These are phyloP conservation scores for Emericellopsis cladophorae DNA, from an alignment of 2,329 filamentous ascomycete genomes.

Conservation along the genomic window DNA sequence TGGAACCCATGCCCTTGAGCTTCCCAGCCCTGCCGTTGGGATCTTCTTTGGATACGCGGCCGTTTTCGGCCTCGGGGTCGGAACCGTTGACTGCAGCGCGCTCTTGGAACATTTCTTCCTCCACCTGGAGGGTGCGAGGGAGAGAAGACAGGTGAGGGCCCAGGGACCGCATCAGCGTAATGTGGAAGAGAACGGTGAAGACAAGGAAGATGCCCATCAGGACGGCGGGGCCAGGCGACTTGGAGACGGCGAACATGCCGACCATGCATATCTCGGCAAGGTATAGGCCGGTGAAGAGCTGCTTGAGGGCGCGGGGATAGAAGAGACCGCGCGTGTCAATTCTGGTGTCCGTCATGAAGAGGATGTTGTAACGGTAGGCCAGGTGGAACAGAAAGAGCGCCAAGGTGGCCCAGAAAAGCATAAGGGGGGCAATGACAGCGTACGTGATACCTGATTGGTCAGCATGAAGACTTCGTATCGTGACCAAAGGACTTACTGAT, in stretches of 20 bases:
- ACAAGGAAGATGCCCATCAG: constrained; percentile 66
- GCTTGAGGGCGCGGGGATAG: constrained; percentile 80
- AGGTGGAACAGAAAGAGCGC: constrained; percentile 71
- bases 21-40: constrained; percentile 10
- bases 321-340: constrained; percentile 83
- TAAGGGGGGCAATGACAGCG: constrained; percentile 70
- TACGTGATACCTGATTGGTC: constrained; percentile 51
- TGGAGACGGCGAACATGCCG: constrained; percentile 64
- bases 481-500: constrained; percentile 35
- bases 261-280: constrained; percentile 68
- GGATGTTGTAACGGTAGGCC: constrained; percentile 75
- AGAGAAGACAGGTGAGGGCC: constrained; percentile 60
- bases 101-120: constrained; percentile 24
- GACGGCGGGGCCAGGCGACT: constrained; percentile 55
- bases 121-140: constrained; percentile 45
- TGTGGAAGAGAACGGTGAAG: constrained; percentile 65
- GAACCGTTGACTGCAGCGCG: constrained; percentile 2
- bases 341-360: constrained; percentile 66
- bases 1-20: constrained; percentile 12
- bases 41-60: constrained; percentile 4
- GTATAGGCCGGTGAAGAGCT: constrained; percentile 72
- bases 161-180: constrained; percentile 57
- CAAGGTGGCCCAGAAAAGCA: constrained; percentile 67
- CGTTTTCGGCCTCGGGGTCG: constrained; percentile 4
- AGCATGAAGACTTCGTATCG: constrained; percentile 3